These are phyloP conservation scores for Jacaranda mimosifolia DNA, from an alignment of 257 asterid genomes.

Conservation along the genomic window DNA sequence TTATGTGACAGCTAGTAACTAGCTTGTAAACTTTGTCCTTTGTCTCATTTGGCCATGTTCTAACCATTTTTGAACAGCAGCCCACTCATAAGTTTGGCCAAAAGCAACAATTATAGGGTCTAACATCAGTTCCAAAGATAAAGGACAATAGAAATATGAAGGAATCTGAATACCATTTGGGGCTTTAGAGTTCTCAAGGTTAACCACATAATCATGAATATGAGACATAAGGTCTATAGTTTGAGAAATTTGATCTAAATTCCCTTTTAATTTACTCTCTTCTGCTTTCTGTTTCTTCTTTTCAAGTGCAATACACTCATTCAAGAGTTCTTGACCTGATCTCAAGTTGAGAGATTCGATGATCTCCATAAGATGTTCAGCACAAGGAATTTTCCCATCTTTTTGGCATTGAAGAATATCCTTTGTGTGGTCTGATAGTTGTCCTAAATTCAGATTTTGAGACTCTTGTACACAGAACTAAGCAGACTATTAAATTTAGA, in stretches of 20 bases:
- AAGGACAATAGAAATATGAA: constrained; percentile 75
- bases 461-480: constrained; percentile 64
- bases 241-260: constrained; percentile 50
- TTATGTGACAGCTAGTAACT: constrained; percentile 61
- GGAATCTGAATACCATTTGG: constrained; percentile 67
- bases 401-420: constrained; percentile 59
- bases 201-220: constrained; percentile 58
- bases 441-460: constrained; percentile 67
- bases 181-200: constrained; percentile 54
- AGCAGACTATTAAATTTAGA: constrained; percentile 41
- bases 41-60: constrained; percentile 66
- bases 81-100: constrained; percentile 88
- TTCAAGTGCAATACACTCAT: constrained; percentile 78
- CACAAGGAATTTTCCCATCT: constrained; percentile 55
- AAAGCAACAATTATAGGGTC: constrained; percentile 96
- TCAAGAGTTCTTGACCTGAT: constrained; percentile 68
- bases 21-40: too few relatives aligned
- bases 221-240: constrained; percentile 58
- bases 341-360: constrained; percentile 63
- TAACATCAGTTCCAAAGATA: constrained; percentile 80
- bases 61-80: constrained; percentile 84
- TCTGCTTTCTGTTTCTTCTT: constrained; percentile 75
- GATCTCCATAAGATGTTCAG: constrained; percentile 52
- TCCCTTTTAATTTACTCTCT: constrained; percentile 43
- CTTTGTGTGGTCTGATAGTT: constrained; percentile 53